These are phyloP conservation scores for Cyclocybe aegerita DNA, from an alignment of 768 basidiomycete species.

Conservation along the genomic window DNA sequence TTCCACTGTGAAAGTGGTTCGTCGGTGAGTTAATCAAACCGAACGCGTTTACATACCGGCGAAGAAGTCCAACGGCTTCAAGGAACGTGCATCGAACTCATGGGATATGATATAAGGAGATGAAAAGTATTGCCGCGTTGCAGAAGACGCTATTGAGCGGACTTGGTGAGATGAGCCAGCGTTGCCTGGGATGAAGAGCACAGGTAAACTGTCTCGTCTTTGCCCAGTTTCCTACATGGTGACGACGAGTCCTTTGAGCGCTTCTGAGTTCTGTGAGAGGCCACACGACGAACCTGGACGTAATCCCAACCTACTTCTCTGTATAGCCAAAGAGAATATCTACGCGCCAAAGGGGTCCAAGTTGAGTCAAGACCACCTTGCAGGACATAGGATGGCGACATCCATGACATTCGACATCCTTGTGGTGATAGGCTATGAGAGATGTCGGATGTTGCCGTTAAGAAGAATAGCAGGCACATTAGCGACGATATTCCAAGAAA, in stretches of 20 bases:
- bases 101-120: constrained; percentile 55
- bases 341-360: constrained; percentile 68
- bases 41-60: constrained; percentile 50
- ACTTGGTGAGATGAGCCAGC: constrained; percentile 94
- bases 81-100: constrained; percentile 46
- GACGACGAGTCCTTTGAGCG: not conserved
- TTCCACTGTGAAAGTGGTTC: constrained; percentile 56
- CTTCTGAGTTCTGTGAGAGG: not conserved
- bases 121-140: constrained; percentile 74
- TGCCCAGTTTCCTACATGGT: constrained; percentile 11
- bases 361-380: constrained; percentile 64
- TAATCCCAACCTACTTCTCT: constrained; percentile 85
- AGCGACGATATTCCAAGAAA: constrained; percentile 37
- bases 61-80: constrained; percentile 80
- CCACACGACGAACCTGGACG: constrained; percentile 43
- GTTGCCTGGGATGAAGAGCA: constrained; percentile 96
- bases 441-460: constrained; percentile 43
- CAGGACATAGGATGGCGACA: constrained; percentile 87
- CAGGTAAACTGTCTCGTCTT: constrained; percentile 62
- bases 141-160: constrained; percentile 92
- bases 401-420: constrained; percentile 96
- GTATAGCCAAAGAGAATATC: constrained; percentile 90
- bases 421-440: constrained; percentile 67
- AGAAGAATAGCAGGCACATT: constrained; percentile 35
- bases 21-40: not conserved